A percentile compares a stretch with the other conserved stretches of the same genome.
Evolutionary conservation across 495 filamentous ascomycete genomes (phyloP).

Genomic region (Stereocaulon alpinum): DNA sequence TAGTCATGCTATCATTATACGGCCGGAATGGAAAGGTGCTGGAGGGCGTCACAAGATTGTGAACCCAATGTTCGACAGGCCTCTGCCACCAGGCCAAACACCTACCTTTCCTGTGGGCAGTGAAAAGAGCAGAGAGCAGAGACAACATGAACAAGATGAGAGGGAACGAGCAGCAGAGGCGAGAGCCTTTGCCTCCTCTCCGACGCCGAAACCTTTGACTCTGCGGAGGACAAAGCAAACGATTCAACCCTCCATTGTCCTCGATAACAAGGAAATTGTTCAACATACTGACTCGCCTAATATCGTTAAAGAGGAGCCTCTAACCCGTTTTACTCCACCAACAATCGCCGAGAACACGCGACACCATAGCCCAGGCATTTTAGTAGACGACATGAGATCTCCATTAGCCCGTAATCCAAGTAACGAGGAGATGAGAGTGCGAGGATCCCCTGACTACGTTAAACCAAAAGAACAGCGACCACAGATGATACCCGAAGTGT

Average conservation of each 20-base stretch:
- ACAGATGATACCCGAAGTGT: slow-evolving; percentile 12
- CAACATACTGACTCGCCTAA: background rate
- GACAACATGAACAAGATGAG: slow-evolving; percentile 5
- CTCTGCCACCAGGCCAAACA: slow-evolving; percentile 21
- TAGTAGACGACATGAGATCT: slow-evolving; percentile 16
- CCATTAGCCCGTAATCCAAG: slow-evolving; percentile 23
- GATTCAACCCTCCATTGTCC: slow-evolving; percentile 2
- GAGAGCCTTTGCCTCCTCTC: background rate
- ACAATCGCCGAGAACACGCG: background rate
- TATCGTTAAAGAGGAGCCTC: background rate
- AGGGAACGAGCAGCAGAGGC: slow-evolving; percentile 5
- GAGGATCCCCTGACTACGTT: slow-evolving; percentile 14
- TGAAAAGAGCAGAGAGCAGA: slow-evolving; percentile 16
- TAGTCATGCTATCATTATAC: slow-evolving; percentile 26
- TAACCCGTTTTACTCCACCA: background rate
- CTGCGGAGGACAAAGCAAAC: background rate
- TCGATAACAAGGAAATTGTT: slow-evolving; percentile 4
- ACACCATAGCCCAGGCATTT: background rate
- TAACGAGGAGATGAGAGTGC: slow-evolving; percentile 18
- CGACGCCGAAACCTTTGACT: background rate
- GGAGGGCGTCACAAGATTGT: slow-evolving; percentile 39
- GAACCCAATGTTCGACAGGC: slow-evolving; percentile 25
- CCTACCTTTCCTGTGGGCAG: slow-evolving; percentile 18
- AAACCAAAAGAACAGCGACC: slow-evolving; percentile 11
- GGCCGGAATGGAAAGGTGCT: slow-evolving; percentile 42